Evolutionary conservation across 2,329 filamentous ascomycete species (phyloP), one percentile per base, ranked within the genome.

Genomic region (Rasamsonia emersonii): DNA sequence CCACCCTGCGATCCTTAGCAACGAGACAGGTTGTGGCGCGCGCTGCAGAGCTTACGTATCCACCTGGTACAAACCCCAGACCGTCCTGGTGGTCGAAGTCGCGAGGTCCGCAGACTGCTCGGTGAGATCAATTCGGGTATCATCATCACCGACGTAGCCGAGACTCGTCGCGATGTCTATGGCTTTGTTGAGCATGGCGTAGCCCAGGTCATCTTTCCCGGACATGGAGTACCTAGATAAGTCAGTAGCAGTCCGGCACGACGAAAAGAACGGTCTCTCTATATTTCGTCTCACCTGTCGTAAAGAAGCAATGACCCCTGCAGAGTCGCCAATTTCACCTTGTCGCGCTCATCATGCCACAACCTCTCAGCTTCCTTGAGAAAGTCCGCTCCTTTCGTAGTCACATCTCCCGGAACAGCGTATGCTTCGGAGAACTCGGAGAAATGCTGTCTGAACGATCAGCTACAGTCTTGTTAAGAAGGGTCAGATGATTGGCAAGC

Each of bases 381-480:
- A 18, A 60, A 61, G 36, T 50, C 47, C 20, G 39, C 42, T 1
- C 56, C 56, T 28, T 60, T 60, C 10, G 53, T 58, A 18, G 54
- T 43, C 5, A 60, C 46, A 36, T 61, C 54, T 0, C 55, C 55
- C 0, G 56, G 51, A 11, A 52, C 42, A 18, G 50, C 51, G 31
- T 61, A 60, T 25, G 53, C 50, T 40, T 60, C 57, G 3, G 53
- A 54, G 32, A 58, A 59, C 16, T 60, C 56, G 0, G 55, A 61
- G 26, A 53, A 61, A 35, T 57, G 51, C 56, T 60, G 32, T 18
- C 8, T 17, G 32, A 23, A 15, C 1, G 3, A 27, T 37, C 24
- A 42, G 11, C 3, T 11, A 18, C 5, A 16, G 15, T 6, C 13
- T 11, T 4, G 15, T 6, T 4, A 17, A 3, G 1, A 14, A 17